Evolutionary conservation across 1,284 basidiomycete species (phyloP), one percentile per base, ranked within the genome.

Genomic region (Agroathelia rolfsii): DNA sequence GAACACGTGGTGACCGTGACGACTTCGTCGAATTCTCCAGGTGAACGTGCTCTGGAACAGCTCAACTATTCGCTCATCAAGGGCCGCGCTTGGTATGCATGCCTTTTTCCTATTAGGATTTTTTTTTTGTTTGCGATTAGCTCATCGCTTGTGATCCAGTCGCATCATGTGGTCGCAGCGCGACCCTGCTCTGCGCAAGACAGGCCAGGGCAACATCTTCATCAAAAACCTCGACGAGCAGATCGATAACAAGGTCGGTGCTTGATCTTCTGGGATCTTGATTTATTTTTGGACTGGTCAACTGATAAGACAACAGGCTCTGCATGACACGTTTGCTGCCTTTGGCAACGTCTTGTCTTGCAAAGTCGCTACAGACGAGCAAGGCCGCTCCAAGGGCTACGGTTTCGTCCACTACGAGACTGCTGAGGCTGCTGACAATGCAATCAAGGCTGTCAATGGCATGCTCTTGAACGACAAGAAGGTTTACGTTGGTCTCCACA

Each of bases 141-240:
- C 30, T 38, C 26, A 43, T 43, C 38, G 35, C 35, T 36, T 33
- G 43, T 45, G 39, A 43, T 35, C 39, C 46, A 87, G 83, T 72
- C 92, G 95, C 53, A 99, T 99, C 72, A 99, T 99, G 95, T 97
- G 95, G 93, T 97, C 93, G 53, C 94, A 98, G 76, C 89, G 95
- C 59, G 95, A 98, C 69, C 95, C 95, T 42, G 88, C 90, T 49
- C 78, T 98, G 53, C 90, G 95, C 64, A 97, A 98, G 77, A 97
- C 93, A 45, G 93, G 93, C 46, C 92, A 96, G 67, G 95, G 95
- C 62, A 99, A 98, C 65, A 94, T 99, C 56, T 99, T 99, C 69
- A 98, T 99, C 71, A 99, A 98, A 72, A 98, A 98, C 68, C 69
- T 99, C 47, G 95, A 98, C 58, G 89, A 95, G 61, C 73, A 74